Evolutionary conservation across 495 filamentous ascomycete genomes (phyloP), one percentile per base, ranked within the genome.

Genomic region (Xylaria nigripes): DNA sequence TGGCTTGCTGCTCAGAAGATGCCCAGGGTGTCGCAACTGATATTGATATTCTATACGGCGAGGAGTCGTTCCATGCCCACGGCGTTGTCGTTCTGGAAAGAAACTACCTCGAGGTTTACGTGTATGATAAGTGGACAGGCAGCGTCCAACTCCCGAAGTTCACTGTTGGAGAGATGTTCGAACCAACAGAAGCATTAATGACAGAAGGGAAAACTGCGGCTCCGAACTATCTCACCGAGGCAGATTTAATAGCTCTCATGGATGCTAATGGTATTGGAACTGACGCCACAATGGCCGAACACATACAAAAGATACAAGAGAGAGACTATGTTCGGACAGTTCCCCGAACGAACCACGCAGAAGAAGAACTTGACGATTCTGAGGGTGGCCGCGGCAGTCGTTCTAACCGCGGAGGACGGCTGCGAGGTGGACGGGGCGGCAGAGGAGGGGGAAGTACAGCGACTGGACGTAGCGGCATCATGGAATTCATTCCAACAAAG

Each of bases 191-290:
- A 68, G 93, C 92, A 6, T 82, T 85, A 49, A 86, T 97, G 59
- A 84, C 78, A 13, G 90, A 95, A 54, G 92, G 93, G 15, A 86
- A 92, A 68, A 98, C 93, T 0, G 76, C 76, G 0, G 72, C 91
- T 8, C 93, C 94, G 0, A 82, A 79, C 12, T 96, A 94, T 62
- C 71, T 98, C 29, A 98, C 93, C 1, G 93, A 98, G 66, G 90
- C 93, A 2, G 93, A 97, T 65, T 75, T 98, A n/a, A 96, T 98
- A 68, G 88, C 85, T 4, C 77, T 98, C 21, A 98, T 98, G 93
- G 94, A 98, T 71, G 92, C 88, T 15, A 97, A 98, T 66, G 93
- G 93, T 10, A 98, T 98, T 61, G 93, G 93, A 15, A 98, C 93
- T 3, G 93, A 98, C 71, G 93, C 93, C 10, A 97, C 93, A 0